Conservation (phyloP, 768 basidiomycete genomes). For the Russula compacta region DNA sequence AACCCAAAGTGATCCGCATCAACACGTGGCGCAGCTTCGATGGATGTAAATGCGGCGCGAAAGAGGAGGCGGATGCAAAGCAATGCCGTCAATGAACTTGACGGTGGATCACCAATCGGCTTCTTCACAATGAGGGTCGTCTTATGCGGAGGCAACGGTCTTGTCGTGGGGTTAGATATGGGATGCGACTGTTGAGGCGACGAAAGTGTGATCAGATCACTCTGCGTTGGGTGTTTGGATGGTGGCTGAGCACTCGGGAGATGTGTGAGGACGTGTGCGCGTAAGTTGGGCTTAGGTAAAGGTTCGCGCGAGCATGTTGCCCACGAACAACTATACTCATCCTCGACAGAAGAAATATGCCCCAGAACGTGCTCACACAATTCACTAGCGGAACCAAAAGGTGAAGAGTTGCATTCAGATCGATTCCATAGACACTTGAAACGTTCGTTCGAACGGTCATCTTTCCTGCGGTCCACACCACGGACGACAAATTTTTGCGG, state of each 20-base stretch:
- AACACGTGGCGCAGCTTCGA: conserved; percentile 55
- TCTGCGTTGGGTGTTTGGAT: conserved; percentile 58
- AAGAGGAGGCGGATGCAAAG: conserved; percentile 80
- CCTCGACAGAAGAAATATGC: conserved; percentile 36
- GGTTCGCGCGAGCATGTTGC: conserved; percentile 46
- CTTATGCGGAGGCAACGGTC: conserved; percentile 63
- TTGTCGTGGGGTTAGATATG: conserved; percentile 49
- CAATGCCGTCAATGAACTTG: conserved; percentile 69
- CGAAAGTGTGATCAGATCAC: conserved; percentile 64
- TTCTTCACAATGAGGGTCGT: conserved; percentile 49
- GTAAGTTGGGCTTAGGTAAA: conserved; percentile 43
- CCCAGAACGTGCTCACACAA: conserved; percentile 66
- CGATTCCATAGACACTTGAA: conserved; percentile 76
- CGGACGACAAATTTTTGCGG: conserved; percentile 79
- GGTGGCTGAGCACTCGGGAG: conserved; percentile 50
- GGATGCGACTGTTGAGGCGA: conserved; percentile 47
- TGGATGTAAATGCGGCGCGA: conserved; percentile 65
- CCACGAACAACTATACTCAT: conserved; percentile 59
- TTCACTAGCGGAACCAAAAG: conserved; percentile 46
- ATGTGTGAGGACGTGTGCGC: conserved; percentile 69
- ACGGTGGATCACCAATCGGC: conserved; percentile 56
- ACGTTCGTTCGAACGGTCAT: conserved; percentile 44
- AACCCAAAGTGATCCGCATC: conserved; percentile 88
- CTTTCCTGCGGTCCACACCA: conserved; percentile 67
- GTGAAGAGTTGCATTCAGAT: conserved; percentile 41